phyloP scores from a whole-genome alignment of 345 rosid species.

The Punica granatum region DNA sequence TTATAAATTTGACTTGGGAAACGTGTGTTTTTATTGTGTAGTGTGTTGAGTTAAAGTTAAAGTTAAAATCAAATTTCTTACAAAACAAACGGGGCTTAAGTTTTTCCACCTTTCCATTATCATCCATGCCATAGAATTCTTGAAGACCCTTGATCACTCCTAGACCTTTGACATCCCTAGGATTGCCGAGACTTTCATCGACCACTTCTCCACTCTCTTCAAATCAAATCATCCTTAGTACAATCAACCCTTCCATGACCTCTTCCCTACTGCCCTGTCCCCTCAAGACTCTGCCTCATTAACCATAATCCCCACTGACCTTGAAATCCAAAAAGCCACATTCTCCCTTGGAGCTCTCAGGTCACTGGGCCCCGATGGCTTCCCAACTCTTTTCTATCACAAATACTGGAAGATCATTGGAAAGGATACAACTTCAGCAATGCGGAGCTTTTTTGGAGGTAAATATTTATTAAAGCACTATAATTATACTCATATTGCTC shows the following conservation, averaged over 20 bases:
- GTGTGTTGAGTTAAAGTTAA: too few species aligned
- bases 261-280: too few species aligned
- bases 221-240: neutral
- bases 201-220: neutral
- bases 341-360: neutral
- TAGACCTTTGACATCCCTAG: neutral
- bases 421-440: neutral
- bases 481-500: neutral
- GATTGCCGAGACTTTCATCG: neutral
- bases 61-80: too few species aligned
- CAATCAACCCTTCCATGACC: neutral
- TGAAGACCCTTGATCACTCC: neutral
- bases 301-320: neutral
- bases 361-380: neutral
- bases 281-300: neutral
- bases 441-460: neutral
- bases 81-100: too few species aligned
- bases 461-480: neutral
- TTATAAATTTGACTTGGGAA: too few species aligned
- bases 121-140: neutral
- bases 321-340: neutral
- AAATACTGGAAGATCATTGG: neutral
- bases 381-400: neutral
- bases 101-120: neutral
- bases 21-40: too few species aligned